A percentile compares a stretch with the other conserved stretches of the same genome.
These are phyloP conservation scores for Fusarium lateritium DNA, from an alignment of 2,329 filamentous ascomycete genomes.

Conservation along the genomic window DNA sequence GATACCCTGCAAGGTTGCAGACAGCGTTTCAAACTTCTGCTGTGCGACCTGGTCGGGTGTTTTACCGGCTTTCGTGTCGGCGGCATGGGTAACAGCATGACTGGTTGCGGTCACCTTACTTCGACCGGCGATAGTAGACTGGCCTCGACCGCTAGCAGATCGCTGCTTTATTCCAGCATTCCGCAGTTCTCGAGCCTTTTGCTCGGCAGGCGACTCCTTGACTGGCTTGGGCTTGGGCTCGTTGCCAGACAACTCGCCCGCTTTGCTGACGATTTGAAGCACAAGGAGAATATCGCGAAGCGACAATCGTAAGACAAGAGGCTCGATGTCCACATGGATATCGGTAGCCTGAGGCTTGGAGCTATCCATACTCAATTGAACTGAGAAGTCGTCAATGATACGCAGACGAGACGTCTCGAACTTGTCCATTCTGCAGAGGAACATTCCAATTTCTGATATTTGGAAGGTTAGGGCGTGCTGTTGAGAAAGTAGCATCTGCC, in stretches of 20 bases:
- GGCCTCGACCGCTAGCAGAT: conserved; percentile 69
- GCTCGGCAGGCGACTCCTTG: conserved; percentile 60
- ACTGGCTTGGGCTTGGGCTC: conserved; percentile 68
- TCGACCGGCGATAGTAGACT: conserved; percentile 63
- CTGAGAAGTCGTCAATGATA: conserved; percentile 96
- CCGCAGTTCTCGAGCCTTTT: conserved; percentile 69
- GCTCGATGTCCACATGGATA: conserved; percentile 90
- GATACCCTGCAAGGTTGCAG: conserved; percentile 88
- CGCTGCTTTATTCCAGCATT: conserved; percentile 66
- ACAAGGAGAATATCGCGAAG: conserved; percentile 95
- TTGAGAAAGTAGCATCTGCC: conserved; percentile 92
- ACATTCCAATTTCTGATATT: conserved; percentile 96
- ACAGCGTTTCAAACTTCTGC: conserved; percentile 78
- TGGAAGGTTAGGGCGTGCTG: conserved; percentile 96
- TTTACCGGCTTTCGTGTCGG: conserved; percentile 41
- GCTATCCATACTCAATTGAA: conserved; percentile 88
- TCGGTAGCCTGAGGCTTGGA: conserved; percentile 76
- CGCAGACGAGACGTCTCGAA: conserved; percentile 92
- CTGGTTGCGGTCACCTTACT: conserved; percentile 59
- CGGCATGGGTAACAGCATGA: conserved; percentile 43
- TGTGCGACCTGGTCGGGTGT: conserved; percentile 29
- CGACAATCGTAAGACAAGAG: conserved; percentile 89
- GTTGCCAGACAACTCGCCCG: conserved; percentile 85
- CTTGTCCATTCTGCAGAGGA: conserved; percentile 97
- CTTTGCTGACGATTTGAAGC: conserved; percentile 91